Percentiles rank a stretch among this genome's conserved stretches.
Evolutionary conservation across 495 filamentous ascomycete species (phyloP).

Genomic region (Aspergillus cavernicola): DNA sequence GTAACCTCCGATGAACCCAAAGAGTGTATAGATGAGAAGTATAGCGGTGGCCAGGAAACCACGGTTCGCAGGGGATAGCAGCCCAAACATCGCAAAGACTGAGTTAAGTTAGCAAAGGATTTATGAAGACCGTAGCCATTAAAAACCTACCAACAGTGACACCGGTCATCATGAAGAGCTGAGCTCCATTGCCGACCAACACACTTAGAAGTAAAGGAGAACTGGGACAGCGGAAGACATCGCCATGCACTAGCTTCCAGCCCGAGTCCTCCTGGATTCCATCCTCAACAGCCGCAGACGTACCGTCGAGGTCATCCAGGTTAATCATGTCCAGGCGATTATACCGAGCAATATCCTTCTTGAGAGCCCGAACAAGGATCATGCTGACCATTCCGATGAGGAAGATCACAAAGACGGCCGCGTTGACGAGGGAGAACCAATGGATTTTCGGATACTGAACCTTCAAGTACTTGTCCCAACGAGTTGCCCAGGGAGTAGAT

Average conservation of each 20-base stretch:
- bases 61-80: slow-evolving; percentile 91
- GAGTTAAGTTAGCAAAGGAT: background rate
- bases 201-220: slow-evolving; percentile 81
- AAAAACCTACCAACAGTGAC: slow-evolving; percentile 65
- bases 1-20: slow-evolving; percentile 92
- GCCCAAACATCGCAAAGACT: slow-evolving; percentile 87
- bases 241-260: slow-evolving; percentile 97
- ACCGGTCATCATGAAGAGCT: slow-evolving; percentile 96
- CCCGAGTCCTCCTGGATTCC: slow-evolving; percentile 96
- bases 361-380: slow-evolving; percentile 78
- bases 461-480: slow-evolving; percentile 97
- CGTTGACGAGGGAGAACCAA: slow-evolving; percentile 96
- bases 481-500: slow-evolving; percentile 82
- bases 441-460: slow-evolving; percentile 96
- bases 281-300: slow-evolving; percentile 72
- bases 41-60: slow-evolving; percentile 89
- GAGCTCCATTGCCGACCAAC: slow-evolving; percentile 87
- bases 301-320: slow-evolving; percentile 77
- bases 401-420: slow-evolving; percentile 88
- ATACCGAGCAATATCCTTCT: slow-evolving; percentile 93
- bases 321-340: slow-evolving; percentile 86
- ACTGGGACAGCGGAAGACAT: slow-evolving; percentile 88
- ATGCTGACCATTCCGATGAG: slow-evolving; percentile 85
- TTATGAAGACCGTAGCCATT: background rate
- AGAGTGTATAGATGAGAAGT: slow-evolving; percentile 85